A percentile compares a stretch with the other conserved stretches of the same genome.
Conservation (phyloP, 495 filamentous ascomycete species). For the Alectoria sarmentosa region DNA sequence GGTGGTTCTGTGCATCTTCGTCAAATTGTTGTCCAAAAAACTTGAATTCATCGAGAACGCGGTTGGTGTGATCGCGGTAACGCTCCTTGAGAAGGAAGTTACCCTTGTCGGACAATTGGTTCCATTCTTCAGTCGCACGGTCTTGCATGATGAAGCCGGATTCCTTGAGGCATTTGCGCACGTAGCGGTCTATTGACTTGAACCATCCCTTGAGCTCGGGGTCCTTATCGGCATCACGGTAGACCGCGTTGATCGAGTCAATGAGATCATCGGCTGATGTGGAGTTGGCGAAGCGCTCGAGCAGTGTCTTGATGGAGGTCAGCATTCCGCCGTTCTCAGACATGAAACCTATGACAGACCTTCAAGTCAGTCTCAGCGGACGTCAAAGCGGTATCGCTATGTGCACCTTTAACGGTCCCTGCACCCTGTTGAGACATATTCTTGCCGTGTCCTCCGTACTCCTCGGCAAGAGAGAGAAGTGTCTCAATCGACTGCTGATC, state of each 20-base stretch:
- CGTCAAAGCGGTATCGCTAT: slow-evolving; percentile 50
- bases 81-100: slow-evolving; percentile 82
- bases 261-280: slow-evolving; percentile 84
- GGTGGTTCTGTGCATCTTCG: slow-evolving; percentile 74
- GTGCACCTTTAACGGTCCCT: slow-evolving; percentile 62
- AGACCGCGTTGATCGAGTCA: slow-evolving; percentile 78
- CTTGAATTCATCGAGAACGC: slow-evolving; percentile 80
- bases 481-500: slow-evolving; percentile 84
- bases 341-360: slow-evolving; percentile 43
- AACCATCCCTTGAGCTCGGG: slow-evolving; percentile 89
- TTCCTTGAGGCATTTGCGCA: slow-evolving; percentile 78
- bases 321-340: slow-evolving; percentile 35
- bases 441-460: slow-evolving; percentile 72
- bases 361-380: slow-evolving; percentile 74
- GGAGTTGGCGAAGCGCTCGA: slow-evolving; percentile 93
- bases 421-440: slow-evolving; percentile 53
- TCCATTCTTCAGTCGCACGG: slow-evolving; percentile 73
- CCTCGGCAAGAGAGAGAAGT: slow-evolving; percentile 73
- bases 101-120: slow-evolving; percentile 76
- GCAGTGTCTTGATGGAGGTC: slow-evolving; percentile 57
- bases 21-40: slow-evolving; percentile 88
- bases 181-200: slow-evolving; percentile 64
- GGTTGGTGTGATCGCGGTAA: slow-evolving; percentile 82
- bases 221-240: slow-evolving; percentile 84
- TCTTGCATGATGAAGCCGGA: slow-evolving; percentile 89